Conservation (phyloP, 2,329 filamentous ascomycete genomes). For the Alternaria arbusti region DNA sequence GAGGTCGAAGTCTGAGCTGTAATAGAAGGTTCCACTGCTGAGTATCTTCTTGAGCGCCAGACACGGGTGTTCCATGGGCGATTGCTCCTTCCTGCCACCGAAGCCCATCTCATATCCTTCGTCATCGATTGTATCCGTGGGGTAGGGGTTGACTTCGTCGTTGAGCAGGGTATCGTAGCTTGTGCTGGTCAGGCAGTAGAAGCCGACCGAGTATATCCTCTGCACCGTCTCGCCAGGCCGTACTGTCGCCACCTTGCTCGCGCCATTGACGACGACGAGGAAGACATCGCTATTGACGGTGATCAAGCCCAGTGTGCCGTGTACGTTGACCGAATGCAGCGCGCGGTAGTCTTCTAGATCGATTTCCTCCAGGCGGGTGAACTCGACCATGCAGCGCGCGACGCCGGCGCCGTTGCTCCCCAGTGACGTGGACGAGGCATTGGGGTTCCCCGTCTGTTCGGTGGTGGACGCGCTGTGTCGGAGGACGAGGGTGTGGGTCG, state of each 20-base stretch:
- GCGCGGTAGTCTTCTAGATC: constrained; percentile 79
- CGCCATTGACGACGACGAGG: constrained; percentile 84
- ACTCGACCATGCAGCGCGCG: constrained; percentile 85
- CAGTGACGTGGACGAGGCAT: constrained; percentile 64
- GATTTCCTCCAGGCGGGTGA: constrained; percentile 67
- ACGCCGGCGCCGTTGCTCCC: constrained; percentile 47
- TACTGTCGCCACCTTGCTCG: constrained; percentile 78
- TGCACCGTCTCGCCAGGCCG: constrained; percentile 88
- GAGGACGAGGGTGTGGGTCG: constrained; percentile 82
- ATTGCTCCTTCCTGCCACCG: constrained; percentile 68
- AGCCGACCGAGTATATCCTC: constrained; percentile 84
- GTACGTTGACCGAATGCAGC: constrained; percentile 74
- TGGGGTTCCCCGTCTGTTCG: constrained; percentile 58
- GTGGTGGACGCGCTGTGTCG: constrained; percentile 73
- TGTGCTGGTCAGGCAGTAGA: constrained; percentile 86
- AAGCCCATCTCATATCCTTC: constrained; percentile 61
- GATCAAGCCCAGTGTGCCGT: constrained; percentile 88
- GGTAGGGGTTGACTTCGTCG: constrained; percentile 63
- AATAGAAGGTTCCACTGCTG: constrained; percentile 94
- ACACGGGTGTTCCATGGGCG: constrained; percentile 83
- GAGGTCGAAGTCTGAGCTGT: constrained; percentile 96
- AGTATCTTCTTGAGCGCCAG: constrained; percentile 89
- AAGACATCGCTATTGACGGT: constrained; percentile 86
- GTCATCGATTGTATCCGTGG: constrained; percentile 59
- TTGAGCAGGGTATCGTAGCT: constrained; percentile 80